These are phyloP conservation scores for Penicillium sp. DNA, from an alignment of 2,329 filamentous ascomycete species.

Conservation along the genomic window DNA sequence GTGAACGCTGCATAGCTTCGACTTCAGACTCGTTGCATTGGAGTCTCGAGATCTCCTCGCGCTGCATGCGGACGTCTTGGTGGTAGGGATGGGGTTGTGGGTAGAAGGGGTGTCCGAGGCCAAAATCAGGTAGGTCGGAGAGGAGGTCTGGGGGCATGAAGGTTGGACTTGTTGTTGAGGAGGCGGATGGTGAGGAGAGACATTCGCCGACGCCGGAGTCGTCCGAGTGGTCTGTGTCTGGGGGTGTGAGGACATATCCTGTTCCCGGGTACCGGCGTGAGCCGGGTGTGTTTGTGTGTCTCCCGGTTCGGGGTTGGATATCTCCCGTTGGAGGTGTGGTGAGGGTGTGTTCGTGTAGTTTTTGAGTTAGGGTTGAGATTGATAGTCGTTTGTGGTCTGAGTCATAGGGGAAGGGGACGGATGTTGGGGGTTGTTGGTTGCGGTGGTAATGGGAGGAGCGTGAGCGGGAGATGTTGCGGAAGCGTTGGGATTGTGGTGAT, in stretches of 20 bases:
- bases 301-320: background rate
- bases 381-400: slow-evolving; percentile 36
- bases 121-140: background rate
- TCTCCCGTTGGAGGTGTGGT: slow-evolving; percentile 22
- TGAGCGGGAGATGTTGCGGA: slow-evolving; percentile 32
- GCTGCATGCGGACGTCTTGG: slow-evolving; percentile 35
- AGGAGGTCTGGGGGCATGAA: slow-evolving; percentile 30
- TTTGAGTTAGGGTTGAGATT: slow-evolving; percentile 42
- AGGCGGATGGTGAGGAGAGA: slow-evolving; percentile 61
- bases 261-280: background rate
- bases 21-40: slow-evolving; percentile 40
- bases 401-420: slow-evolving; percentile 45
- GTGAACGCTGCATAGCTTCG: slow-evolving; percentile 32
- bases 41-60: slow-evolving; percentile 42
- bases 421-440: slow-evolving; percentile 42
- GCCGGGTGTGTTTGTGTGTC: slow-evolving; percentile 14
- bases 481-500: slow-evolving; percentile 41
- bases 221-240: slow-evolving; percentile 36
- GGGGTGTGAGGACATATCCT: slow-evolving; percentile 38
- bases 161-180: slow-evolving; percentile 33
- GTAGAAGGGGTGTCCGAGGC: background rate
- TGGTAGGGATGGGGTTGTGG: slow-evolving; percentile 8
- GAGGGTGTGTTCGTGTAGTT: slow-evolving; percentile 43
- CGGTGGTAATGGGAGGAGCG: slow-evolving; percentile 38
- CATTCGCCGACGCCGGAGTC: slow-evolving; percentile 35